These are phyloP conservation scores for Prunella vulgaris DNA, from an alignment of 257 asterid genomes.

Conservation along the genomic window DNA sequence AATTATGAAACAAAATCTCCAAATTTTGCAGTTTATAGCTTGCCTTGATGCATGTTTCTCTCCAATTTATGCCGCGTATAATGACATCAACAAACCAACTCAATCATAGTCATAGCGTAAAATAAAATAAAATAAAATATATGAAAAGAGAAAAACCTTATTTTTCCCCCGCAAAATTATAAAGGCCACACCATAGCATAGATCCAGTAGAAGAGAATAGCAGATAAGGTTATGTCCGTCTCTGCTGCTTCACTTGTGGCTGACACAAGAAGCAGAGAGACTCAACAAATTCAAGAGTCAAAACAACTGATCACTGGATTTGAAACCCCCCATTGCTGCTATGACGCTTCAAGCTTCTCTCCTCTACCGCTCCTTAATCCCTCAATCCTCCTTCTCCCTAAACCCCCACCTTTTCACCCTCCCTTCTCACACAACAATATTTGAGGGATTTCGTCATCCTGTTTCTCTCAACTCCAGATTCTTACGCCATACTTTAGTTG, in stretches of 20 bases:
- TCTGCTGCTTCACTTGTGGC: slow-evolving; percentile 16
- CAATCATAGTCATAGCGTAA: background rate
- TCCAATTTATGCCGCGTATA: too few relatives aligned
- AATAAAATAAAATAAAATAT: background rate
- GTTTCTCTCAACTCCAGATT: slow-evolving; percentile 30
- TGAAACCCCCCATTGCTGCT: too few relatives aligned
- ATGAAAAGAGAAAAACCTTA: slow-evolving; percentile 10
- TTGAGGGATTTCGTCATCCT: slow-evolving; percentile 4
- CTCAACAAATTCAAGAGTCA: background rate
- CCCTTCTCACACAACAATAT: slow-evolving; percentile 9
- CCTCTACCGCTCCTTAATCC: slow-evolving; percentile 27
- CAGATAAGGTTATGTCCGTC: slow-evolving; percentile 21
- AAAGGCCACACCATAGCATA: slow-evolving; percentile 25
- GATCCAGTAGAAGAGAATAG: too few relatives aligned
- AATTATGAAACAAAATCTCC: too few relatives aligned
- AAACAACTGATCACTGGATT: background rate
- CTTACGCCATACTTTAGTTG: slow-evolving; percentile 36
- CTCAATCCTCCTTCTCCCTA: slow-evolving; percentile 22
- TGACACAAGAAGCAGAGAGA: background rate
- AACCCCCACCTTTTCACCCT: slow-evolving; percentile 5
- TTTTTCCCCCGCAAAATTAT: slow-evolving; percentile 29
- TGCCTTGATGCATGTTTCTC: too few relatives aligned
- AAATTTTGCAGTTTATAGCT: too few relatives aligned
- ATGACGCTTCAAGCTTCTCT: slow-evolving; percentile 59
- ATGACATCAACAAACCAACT: background rate